Conservation (phyloP, 1,139 yeast genomes). For the Suhomyces coccinellae region DNA sequence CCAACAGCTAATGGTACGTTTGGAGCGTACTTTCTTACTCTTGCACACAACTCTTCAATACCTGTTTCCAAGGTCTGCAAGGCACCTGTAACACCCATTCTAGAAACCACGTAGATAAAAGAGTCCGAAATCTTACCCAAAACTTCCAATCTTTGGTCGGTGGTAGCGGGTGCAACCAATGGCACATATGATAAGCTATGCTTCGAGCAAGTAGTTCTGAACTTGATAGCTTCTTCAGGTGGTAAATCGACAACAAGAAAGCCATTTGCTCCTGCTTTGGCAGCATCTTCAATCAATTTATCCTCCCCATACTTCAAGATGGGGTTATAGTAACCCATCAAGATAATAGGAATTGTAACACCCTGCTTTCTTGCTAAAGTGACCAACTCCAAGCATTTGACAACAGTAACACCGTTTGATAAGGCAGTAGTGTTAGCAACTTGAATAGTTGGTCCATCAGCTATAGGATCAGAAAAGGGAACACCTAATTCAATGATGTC, state of each 20-base stretch:
- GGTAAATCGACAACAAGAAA: slow-evolving; percentile 94
- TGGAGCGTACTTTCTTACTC: slow-evolving; percentile 71
- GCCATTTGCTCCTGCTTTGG: slow-evolving; percentile 91
- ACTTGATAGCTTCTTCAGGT: slow-evolving; percentile 92
- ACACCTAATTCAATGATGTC: slow-evolving; percentile 93
- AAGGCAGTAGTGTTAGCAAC: slow-evolving; percentile 78
- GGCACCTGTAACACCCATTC: slow-evolving; percentile 98
- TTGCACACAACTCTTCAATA: slow-evolving; percentile 65
- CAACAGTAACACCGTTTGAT: slow-evolving; percentile 75
- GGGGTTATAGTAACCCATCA: slow-evolving; percentile 99
- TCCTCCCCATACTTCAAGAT: slow-evolving; percentile 87
- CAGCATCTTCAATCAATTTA: slow-evolving; percentile 71
- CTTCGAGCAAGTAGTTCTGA: slow-evolving; percentile 69
- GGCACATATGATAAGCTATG: slow-evolving; percentile 85
- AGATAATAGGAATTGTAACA: slow-evolving; percentile 80
- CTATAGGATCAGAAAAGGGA: slow-evolving; percentile 98
- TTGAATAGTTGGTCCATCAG: slow-evolving; percentile 97
- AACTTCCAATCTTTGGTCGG: slow-evolving; percentile 78
- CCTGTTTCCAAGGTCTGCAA: slow-evolving; percentile 61
- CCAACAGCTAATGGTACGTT: slow-evolving; percentile 93
- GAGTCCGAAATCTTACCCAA: slow-evolving; percentile 89
- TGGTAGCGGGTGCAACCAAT: slow-evolving; percentile 93
- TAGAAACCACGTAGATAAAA: slow-evolving; percentile 90
- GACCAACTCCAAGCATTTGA: slow-evolving; percentile 68
- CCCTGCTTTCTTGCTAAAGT: slow-evolving; percentile 76